Evolutionary conservation across 2,329 filamentous ascomycete species (phyloP).

Genomic region (Penicillium brevicompactum): DNA sequence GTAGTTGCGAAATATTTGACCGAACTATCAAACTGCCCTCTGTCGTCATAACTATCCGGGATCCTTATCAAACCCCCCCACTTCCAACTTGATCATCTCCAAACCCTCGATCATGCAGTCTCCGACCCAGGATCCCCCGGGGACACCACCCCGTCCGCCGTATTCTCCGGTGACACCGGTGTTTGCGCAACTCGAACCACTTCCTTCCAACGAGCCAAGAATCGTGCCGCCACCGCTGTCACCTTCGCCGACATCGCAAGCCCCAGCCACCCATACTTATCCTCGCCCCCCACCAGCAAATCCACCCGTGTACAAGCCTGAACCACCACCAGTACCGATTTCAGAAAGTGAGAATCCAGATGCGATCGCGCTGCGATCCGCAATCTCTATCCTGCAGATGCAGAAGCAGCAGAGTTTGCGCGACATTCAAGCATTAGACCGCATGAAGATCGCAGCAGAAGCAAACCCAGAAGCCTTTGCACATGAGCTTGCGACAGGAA

Average conservation of each 20-base stretch:
- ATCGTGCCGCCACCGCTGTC: constrained; percentile 37
- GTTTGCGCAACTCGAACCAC: constrained; percentile 38
- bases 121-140: constrained; percentile 27
- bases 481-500: constrained; percentile 66
- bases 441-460: constrained; percentile 70
- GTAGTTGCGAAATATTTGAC: background rate
- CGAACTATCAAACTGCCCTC: background rate
- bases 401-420: constrained; percentile 76
- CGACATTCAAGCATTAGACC: constrained; percentile 72
- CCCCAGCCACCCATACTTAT: constrained; percentile 9
- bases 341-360: constrained; percentile 69
- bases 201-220: constrained; percentile 28
- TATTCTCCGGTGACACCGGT: constrained; percentile 52
- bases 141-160: constrained; percentile 47
- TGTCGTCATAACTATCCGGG: constrained; percentile 21
- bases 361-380: constrained; percentile 80
- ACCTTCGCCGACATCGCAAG: constrained; percentile 28
- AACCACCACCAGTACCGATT: constrained; percentile 47
- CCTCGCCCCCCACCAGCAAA: constrained; percentile 19
- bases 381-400: constrained; percentile 83
- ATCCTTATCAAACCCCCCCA: constrained; percentile 9
- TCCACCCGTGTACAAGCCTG: constrained; percentile 33
- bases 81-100: constrained; percentile 3
- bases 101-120: constrained; percentile 7
- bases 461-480: constrained; percentile 72